Evolutionary conservation across 169 alveolate species (phyloP), one percentile per base, ranked within the genome.

Genomic region (Cryptosporidium canis): DNA sequence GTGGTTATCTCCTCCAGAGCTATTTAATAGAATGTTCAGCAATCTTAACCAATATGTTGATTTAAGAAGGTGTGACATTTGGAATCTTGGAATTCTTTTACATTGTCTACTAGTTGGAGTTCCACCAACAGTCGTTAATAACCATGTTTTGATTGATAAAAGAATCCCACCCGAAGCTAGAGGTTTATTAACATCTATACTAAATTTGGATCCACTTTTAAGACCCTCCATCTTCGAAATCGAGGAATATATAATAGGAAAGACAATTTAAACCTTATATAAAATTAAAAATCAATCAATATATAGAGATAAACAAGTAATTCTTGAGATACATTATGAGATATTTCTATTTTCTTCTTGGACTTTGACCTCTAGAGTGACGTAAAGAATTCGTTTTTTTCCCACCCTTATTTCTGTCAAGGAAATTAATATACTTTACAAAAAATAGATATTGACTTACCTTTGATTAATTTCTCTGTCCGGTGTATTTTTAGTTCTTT

Each of bases 1-100:
- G 58, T 77, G 87, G 87, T 16, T 77, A 3, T 35, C 48, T 24
- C 87, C 87, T 3, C 87, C 87, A 27, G 87, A 77, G 66, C 41
- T 66, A 66, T 58, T 58, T 56, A 29, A 41, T 16, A 39, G 72
- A 7, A 35, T 58, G 55, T 77, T 77, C 27, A 63, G 58, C n/a
- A 43, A 29, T 11, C 24, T 31, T 21, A 51, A 77, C 61, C 37
- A 31, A 21, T 65, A 68, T 27, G 63, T 77, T 0, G 61, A 77
- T n/a, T 43, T 58, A 35, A 35, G 37, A 39, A 77, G 58, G 53
- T 56, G 87, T 61, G 87, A 77, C 9, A 58, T 77, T 39, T 77
- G 87, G 87, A 77, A 77, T 33, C 44, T 77, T 31, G 87, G 87
- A 24, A 45, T 77, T 12, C 66, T 77, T 27, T 43, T 77, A 24